Percentiles rank a stretch among this genome's conserved stretches.
Conservation (phyloP, 2,329 filamentous ascomycete genomes). For the Penicillium palitans region DNA sequence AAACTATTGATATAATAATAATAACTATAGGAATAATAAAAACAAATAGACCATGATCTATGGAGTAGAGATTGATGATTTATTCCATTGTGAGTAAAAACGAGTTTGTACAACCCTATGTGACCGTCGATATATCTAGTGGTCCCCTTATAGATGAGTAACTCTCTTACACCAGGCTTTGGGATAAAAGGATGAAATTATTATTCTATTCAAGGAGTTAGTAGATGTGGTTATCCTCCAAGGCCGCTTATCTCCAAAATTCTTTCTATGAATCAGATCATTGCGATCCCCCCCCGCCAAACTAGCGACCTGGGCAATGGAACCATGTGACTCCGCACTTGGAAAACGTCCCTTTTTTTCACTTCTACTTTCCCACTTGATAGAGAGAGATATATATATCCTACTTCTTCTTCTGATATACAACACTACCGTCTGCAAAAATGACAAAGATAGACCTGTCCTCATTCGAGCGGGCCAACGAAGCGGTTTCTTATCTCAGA, state of each 20-base stretch:
- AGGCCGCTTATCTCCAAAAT: neutral
- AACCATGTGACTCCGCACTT: constrained; percentile 15
- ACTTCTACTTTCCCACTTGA: neutral
- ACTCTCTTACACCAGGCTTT: neutral
- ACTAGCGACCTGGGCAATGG: constrained; percentile 5
- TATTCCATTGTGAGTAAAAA: too few relatives aligned
- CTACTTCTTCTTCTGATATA: neutral
- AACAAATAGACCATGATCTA: neutral
- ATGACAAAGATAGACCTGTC: constrained; percentile 22
- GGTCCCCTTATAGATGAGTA: neutral
- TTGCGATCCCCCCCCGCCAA: constrained; percentile 7
- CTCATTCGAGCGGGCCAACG: constrained; percentile 38
- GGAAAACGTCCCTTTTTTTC: neutral
- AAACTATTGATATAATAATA: neutral
- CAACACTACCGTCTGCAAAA: neutral
- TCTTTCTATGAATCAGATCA: neutral
- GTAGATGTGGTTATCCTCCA: too few relatives aligned
- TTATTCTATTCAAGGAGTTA: neutral
- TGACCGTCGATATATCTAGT: too few relatives aligned
- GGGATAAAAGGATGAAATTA: too few relatives aligned
- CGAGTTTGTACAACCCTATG: neutral
- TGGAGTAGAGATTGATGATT: neutral
- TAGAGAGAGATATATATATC: neutral
- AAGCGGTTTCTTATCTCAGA: constrained; percentile 54
- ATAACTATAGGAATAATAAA: neutral